Percentiles rank a stretch among this genome's conserved stretches.
These are phyloP conservation scores for Penicillium simplicissimum DNA, from an alignment of 495 filamentous ascomycete genomes.

Conservation along the genomic window DNA sequence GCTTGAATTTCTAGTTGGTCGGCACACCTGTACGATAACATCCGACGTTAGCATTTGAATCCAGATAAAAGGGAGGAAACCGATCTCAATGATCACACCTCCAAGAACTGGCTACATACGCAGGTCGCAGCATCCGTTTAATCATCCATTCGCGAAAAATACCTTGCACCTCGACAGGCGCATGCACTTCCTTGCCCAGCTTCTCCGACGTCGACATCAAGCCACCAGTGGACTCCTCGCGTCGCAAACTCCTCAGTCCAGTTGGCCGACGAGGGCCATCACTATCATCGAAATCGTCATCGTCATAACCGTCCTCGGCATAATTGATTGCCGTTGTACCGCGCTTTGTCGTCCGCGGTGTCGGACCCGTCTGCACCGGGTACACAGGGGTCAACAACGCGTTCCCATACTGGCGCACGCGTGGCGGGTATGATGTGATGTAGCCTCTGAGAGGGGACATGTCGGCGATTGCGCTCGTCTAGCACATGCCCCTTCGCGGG, in stretches of 20 bases:
- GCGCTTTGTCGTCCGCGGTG: constrained; percentile 88
- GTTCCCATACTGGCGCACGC: constrained; percentile 88
- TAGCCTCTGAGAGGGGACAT: constrained; percentile 79
- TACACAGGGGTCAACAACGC: constrained; percentile 88
- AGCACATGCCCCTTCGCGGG: constrained; percentile 44
- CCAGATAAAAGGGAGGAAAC: background rate
- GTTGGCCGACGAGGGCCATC: constrained; percentile 78
- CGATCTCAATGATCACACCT: background rate
- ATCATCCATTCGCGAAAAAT: constrained; percentile 96
- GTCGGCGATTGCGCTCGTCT: constrained; percentile 42
- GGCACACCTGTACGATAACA: constrained; percentile 36
- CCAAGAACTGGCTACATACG: constrained; percentile 34
- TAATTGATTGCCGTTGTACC: constrained; percentile 97
- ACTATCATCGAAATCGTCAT: constrained; percentile 90
- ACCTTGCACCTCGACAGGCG: constrained; percentile 81
- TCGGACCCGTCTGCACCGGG: constrained; percentile 63
- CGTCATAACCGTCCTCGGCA: constrained; percentile 91
- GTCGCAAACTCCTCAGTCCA: constrained; percentile 76
- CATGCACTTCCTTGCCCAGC: constrained; percentile 78
- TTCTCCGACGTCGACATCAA: constrained; percentile 67
- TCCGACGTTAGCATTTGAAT: constrained; percentile 8
- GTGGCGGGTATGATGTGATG: constrained; percentile 87
- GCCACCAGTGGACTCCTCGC: constrained; percentile 69
- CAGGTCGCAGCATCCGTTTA: constrained; percentile 61
- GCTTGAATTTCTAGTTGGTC: constrained; percentile 81